Percentiles rank a stretch among this genome's conserved stretches.
phyloP scores from a whole-genome alignment of 495 filamentous ascomycete species.

The Tetracladium marchalianum region DNA sequence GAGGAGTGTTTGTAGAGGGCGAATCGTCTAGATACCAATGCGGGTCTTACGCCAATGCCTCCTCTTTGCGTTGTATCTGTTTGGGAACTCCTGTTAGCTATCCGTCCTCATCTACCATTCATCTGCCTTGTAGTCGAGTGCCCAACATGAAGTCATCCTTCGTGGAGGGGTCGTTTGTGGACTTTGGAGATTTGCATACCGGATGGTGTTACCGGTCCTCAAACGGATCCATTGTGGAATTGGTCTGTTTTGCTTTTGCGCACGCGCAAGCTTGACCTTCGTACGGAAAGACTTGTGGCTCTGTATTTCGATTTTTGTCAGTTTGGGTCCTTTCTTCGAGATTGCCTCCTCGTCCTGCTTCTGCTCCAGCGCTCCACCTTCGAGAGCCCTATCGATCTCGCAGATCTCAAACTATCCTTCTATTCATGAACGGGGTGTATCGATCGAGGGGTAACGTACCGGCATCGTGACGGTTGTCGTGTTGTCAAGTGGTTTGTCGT shows the following conservation, averaged over 20 bases:
- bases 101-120: background rate
- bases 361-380: too few species aligned
- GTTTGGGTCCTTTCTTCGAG: slow-evolving; percentile 6
- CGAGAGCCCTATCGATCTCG: too few species aligned
- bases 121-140: background rate
- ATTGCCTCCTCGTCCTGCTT: background rate
- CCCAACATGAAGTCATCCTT: background rate
- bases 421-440: background rate
- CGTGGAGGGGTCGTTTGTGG: background rate
- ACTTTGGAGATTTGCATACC: slow-evolving; percentile 11
- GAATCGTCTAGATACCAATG: slow-evolving; percentile 72
- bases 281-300: slow-evolving; percentile 98
- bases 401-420: too few species aligned
- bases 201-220: slow-evolving; percentile 83
- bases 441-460: slow-evolving; percentile 42
- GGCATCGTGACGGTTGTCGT: slow-evolving; percentile 64
- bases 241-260: slow-evolving; percentile 98
- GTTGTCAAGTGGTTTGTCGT: slow-evolving; percentile 19
- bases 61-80: slow-evolving; percentile 98
- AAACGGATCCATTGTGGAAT: slow-evolving; percentile 99
- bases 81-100: slow-evolving; percentile 8
- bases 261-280: slow-evolving; percentile 99
- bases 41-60: slow-evolving; percentile 99
- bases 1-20: background rate
- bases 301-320: slow-evolving; percentile 38